These are phyloP conservation scores for Zostera marina DNA, from an alignment of 116 monocot species.

Conservation along the genomic window DNA sequence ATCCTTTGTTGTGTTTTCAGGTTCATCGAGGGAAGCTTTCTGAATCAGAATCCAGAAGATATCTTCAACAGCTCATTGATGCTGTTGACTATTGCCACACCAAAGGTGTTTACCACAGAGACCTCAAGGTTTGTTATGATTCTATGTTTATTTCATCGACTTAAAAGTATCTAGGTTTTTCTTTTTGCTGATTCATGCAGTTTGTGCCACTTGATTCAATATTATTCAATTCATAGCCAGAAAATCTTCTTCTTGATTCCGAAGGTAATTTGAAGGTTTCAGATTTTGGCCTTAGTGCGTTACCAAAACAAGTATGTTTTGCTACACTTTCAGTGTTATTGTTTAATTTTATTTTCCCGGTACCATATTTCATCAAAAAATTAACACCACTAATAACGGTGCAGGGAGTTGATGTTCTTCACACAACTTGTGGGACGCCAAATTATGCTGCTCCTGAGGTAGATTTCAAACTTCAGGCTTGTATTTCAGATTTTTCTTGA, in stretches of 20 bases:
- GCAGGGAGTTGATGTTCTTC: conserved; percentile 44
- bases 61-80: conserved; percentile 65
- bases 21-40: neutral
- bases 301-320: conserved; percentile 10
- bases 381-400: neutral
- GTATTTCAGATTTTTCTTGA: neutral
- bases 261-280: conserved; percentile 59
- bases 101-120: conserved; percentile 63
- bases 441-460: conserved; percentile 98
- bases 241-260: conserved; percentile 52
- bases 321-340: neutral
- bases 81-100: conserved; percentile 64
- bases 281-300: conserved; percentile 56
- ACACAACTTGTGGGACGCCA: conserved; percentile 92
- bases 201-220: neutral
- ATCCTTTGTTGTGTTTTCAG: neutral
- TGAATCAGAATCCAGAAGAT: conserved; percentile 50
- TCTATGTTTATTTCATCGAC: neutral
- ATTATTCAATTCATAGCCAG: conserved; percentile 28
- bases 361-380: neutral
- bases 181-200: neutral
- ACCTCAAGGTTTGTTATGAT: conserved; percentile 37
- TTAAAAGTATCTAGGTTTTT: neutral
- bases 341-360: neutral
- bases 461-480: conserved; percentile 4